Conservation (phyloP, 2,329 filamentous ascomycete species). For the Aspergillus chevalieri region DNA sequence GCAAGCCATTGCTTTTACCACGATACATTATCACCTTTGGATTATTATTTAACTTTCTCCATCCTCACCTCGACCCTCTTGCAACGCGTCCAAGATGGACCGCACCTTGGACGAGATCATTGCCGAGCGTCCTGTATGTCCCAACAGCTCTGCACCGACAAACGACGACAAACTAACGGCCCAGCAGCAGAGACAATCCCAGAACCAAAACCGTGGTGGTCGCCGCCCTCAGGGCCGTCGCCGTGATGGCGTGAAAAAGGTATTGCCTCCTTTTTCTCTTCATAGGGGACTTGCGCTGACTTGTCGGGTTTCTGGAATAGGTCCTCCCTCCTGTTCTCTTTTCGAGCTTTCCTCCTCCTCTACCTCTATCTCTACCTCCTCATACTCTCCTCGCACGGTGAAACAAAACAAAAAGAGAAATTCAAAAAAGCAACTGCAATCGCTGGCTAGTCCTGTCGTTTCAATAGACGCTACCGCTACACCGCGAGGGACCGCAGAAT, state of each 20-base stretch:
- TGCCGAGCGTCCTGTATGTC: conserved; percentile 52
- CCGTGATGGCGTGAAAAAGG: conserved; percentile 88
- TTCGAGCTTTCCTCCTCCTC: conserved; percentile 25
- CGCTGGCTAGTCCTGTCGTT: conserved; percentile 16
- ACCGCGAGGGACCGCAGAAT: conserved; percentile 22
- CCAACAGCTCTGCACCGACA: neutral
- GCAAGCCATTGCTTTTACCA: neutral
- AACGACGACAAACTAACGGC: conserved; percentile 12
- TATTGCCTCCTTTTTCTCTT: conserved; percentile 34
- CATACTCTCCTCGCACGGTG: conserved; percentile 25
- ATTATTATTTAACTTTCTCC: neutral
- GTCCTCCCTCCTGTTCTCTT: conserved; percentile 40
- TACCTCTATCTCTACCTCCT: neutral
- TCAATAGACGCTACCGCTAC: conserved; percentile 11
- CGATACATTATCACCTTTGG: conserved; percentile 1
- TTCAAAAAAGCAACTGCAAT: conserved; percentile 2
- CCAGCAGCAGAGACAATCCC: conserved; percentile 11
- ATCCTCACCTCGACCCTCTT: conserved; percentile 1
- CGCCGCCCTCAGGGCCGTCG: conserved; percentile 47
- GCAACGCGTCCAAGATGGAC: conserved; percentile 46
- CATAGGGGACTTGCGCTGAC: conserved; percentile 7
- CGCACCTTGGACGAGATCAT: conserved; percentile 61
- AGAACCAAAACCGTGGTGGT: conserved; percentile 26
- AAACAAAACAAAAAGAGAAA: conserved; percentile 17
- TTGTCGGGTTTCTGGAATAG: conserved; percentile 16